phyloP scores from a whole-genome alignment of 208 protist species.

The Trypanosomatidae sp. region DNA sequence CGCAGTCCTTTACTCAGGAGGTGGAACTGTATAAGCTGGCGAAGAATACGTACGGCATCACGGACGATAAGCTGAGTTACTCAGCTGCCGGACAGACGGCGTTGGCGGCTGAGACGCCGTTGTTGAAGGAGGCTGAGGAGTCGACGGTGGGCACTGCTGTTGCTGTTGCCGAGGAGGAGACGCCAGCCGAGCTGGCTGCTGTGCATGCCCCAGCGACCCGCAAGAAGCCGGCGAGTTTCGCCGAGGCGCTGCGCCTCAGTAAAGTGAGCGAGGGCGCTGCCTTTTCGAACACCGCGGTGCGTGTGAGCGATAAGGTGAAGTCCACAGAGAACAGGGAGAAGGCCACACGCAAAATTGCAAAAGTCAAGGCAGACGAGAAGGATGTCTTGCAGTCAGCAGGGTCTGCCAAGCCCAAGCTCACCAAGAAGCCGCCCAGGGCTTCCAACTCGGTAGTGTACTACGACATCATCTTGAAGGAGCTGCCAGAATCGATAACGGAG shows the following conservation, averaged over 20 bases:
- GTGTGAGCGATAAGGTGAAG: slow-evolving; percentile 19
- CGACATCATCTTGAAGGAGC: slow-evolving; percentile 78
- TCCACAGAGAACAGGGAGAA: slow-evolving; percentile 18
- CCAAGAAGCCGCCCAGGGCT: not conserved
- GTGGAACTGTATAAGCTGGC: slow-evolving; percentile 59
- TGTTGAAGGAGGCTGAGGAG: slow-evolving; percentile 3
- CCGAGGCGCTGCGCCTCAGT: slow-evolving; percentile 43
- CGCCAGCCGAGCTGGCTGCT: not conserved
- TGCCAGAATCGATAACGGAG: slow-evolving; percentile 50
- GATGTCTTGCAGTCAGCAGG: slow-evolving; percentile 7
- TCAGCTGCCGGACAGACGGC: slow-evolving; percentile 3
- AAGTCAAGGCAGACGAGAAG: slow-evolving; percentile 3
- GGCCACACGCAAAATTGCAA: slow-evolving; percentile 14
- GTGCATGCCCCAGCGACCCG: not conserved
- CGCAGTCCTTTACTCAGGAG: slow-evolving; percentile 61
- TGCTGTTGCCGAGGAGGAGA: not conserved
- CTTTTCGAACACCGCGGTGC: slow-evolving; percentile 23
- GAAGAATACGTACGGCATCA: slow-evolving; percentile 51
- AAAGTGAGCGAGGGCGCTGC: slow-evolving; percentile 17
- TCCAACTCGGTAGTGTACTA: slow-evolving; percentile 56
- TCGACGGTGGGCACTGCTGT: not conserved
- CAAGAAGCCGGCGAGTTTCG: slow-evolving; percentile 48
- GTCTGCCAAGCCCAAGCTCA: slow-evolving; percentile 4
- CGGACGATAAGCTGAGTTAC: slow-evolving; percentile 44
- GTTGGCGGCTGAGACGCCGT: slow-evolving; percentile 11